Conservation (phyloP, 371 early-diverging fungal genomes). For the Fennellomyces sp. region DNA sequence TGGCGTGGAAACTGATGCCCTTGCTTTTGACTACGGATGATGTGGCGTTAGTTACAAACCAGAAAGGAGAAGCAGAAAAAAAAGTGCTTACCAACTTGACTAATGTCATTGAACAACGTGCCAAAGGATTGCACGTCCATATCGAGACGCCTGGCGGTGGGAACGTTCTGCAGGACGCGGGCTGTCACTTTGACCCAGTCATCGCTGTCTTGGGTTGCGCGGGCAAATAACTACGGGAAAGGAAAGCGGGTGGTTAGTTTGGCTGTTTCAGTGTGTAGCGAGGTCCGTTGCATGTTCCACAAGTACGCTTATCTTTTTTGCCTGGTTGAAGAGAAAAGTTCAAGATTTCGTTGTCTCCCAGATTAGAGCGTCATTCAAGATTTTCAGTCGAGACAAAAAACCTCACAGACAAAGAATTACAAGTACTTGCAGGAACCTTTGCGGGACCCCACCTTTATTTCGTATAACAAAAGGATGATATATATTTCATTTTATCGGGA, state of each 20-base stretch:
- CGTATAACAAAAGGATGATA: too few relatives aligned
- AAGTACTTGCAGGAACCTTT: too few relatives aligned
- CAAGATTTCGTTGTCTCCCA: too few relatives aligned
- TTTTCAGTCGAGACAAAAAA: too few relatives aligned
- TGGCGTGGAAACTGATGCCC: slow-evolving; percentile 20
- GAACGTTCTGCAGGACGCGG: slow-evolving; percentile 7
- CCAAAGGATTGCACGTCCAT: slow-evolving; percentile 5
- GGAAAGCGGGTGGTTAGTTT: not conserved
- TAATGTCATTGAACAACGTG: slow-evolving; percentile 1
- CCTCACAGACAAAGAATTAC: too few relatives aligned
- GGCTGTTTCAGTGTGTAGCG: too few relatives aligned
- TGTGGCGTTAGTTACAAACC: not conserved
- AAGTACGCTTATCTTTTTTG: too few relatives aligned
- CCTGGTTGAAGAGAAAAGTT: too few relatives aligned
- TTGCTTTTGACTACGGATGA: slow-evolving; percentile 12
- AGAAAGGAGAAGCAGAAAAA: not conserved
- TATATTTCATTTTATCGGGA: too few relatives aligned
- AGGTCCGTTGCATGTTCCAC: too few relatives aligned
- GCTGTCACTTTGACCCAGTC: slow-evolving; percentile 16
- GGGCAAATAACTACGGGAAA: slow-evolving; percentile 6
- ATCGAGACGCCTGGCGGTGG: not conserved
- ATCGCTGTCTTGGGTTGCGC: slow-evolving; percentile 9
- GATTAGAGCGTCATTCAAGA: too few relatives aligned
- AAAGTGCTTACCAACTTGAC: slow-evolving; percentile 8
- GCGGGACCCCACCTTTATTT: too few relatives aligned